Percentiles rank a stretch among this genome's conserved stretches.
These are phyloP conservation scores for Hypoxylon rubiginosum DNA, from an alignment of 2,329 filamentous ascomycete species.

Conservation along the genomic window DNA sequence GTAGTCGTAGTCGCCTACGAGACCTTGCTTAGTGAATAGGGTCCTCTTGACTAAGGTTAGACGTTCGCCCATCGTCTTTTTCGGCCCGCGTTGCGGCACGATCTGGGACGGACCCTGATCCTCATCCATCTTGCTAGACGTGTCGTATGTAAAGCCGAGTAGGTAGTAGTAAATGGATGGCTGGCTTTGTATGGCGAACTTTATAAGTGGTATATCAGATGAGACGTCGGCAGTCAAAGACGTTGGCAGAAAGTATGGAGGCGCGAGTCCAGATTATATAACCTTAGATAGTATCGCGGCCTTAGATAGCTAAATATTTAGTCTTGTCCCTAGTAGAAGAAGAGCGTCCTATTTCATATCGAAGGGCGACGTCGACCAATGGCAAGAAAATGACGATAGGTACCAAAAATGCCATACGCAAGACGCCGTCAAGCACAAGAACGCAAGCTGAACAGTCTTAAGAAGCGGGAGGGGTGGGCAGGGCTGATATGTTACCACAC, in stretches of 20 bases:
- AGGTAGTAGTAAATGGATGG: neutral
- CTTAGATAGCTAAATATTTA: neutral
- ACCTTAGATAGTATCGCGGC: neutral
- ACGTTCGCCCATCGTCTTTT: slow-evolving; percentile 51
- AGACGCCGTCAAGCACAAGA: neutral
- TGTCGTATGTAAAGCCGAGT: neutral
- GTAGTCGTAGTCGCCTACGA: slow-evolving; percentile 92
- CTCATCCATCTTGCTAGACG: slow-evolving; percentile 63
- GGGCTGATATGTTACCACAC: neutral
- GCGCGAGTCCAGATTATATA: neutral
- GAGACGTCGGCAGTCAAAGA: neutral
- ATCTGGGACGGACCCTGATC: slow-evolving; percentile 67
- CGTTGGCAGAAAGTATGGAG: neutral
- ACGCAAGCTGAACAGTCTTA: slow-evolving; percentile 6
- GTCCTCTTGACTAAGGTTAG: slow-evolving; percentile 55
- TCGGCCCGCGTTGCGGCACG: slow-evolving; percentile 56
- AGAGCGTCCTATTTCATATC: neutral
- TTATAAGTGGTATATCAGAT: neutral
- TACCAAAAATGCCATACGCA: too few species aligned
- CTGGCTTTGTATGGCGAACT: neutral
- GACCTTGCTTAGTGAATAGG: slow-evolving; percentile 74
- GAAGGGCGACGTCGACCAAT: neutral
- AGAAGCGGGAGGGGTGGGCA: slow-evolving; percentile 13
- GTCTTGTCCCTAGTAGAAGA: neutral
- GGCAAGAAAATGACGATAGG: neutral